Evolutionary conservation across 2,329 filamentous ascomycete species (phyloP), one percentile per base, ranked within the genome.

Genomic region (Fusarium dimerum): DNA sequence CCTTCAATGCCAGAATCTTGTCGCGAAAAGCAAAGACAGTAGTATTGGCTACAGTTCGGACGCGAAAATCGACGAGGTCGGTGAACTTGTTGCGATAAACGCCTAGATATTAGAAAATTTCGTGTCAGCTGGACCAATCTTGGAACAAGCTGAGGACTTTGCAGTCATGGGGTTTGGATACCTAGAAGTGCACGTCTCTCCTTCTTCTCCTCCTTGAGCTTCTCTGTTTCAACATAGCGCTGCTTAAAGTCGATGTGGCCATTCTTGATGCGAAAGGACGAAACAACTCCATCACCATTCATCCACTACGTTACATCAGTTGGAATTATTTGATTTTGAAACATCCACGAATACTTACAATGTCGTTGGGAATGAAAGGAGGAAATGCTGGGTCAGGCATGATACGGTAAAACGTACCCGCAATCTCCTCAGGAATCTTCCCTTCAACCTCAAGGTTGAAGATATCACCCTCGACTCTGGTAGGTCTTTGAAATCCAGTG

Each of bases 61-160:
- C 20, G 11, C 53, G 47, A 0, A 43, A 48, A 1, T 54, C 48
- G n/a, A n/a, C n/a, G n/a, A n/a, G n/a, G 6, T 57, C 55, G 1
- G 55, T 57, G 8, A 45, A 57, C 0, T 44, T 41, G 10, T 57
- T 57, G 2, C 55, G 50, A 20, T 57, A 52, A 41, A n/a, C n/a
- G n/a, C n/a, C n/a, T n/a, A n/a, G n/a, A n/a, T n/a, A n/a, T n/a
- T n/a, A n/a, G n/a, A n/a, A n/a, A n/a, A n/a, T n/a, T n/a, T n/a
- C n/a, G n/a, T n/a, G n/a, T n/a, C n/a, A n/a, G n/a, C n/a, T n/a
- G n/a, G n/a, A n/a, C n/a, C n/a, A n/a, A n/a, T n/a, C n/a, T n/a
- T n/a, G n/a, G n/a, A n/a, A n/a, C n/a, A n/a, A n/a, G n/a, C n/a
- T n/a, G n/a, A n/a, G n/a, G n/a, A n/a, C n/a, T n/a, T n/a, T n/a